Evolutionary conservation across 805 yeast genomes (phyloP), one percentile per base, ranked within the genome.

Genomic region (Spathaspora hagerdaliae): DNA sequence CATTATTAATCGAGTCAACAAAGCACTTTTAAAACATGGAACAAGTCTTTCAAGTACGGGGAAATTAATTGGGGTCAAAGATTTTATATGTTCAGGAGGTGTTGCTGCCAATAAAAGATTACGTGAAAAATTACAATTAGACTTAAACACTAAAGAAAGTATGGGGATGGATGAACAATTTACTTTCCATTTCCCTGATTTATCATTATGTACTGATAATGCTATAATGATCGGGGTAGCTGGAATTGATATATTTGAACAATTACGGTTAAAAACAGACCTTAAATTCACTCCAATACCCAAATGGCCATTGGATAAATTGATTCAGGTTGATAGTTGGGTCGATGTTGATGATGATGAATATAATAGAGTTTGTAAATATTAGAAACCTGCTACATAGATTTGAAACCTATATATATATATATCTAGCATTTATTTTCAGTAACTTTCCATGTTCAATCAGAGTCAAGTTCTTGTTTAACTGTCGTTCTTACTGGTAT

Each of bases 221-320:
- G 96, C 97, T 0, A 79, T 89, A 2, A 94, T 94, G 99, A 94
- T 94, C 43, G 99, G 97, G 1, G 88, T 95, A 82, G 96, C 98
- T 0, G 99, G 97, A 0, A 87, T 92, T 7, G 97, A 92, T 60
- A 65, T 91, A 14, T 85, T 69, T 58, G 96, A 90, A 59, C 53
- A 60, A 13, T 74, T 77, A 6, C 60, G 65, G 14, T 36, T 63
- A 15, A 67, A 73, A 10, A 78, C 90, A 0, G 76, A 73, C 6
- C 55, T 86, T 36, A 73, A 65, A 9, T 77, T 81, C 2, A 56
- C 75, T n/a, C 95, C 96, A 1, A 69, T 80, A 1, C 70, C 89
- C 39, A 87, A 82, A 63, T 92, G 99, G 99, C 91, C 96, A 1
- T 57, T 90, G 48, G 64, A 74, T 39, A 77, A 81, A 8, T 56